These are phyloP conservation scores for Kickxella alabastrina DNA, from an alignment of 192 early-diverging fungal species.

Conservation along the genomic window DNA sequence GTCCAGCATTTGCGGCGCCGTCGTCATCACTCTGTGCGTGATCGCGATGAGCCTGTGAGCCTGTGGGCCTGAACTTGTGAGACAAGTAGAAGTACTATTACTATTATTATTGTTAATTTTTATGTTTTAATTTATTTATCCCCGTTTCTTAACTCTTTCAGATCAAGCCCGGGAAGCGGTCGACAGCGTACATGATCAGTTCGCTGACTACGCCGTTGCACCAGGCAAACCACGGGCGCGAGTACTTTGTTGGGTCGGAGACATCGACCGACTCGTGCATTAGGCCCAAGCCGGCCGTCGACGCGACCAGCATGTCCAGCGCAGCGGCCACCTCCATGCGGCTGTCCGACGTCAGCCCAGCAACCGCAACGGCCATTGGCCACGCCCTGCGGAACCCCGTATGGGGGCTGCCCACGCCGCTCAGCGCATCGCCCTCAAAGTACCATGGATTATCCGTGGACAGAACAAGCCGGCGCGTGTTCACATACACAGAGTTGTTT, in stretches of 20 bases:
- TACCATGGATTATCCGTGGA: conserved; percentile 58
- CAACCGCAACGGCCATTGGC: conserved; percentile 59
- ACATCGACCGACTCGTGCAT: conserved; percentile 60
- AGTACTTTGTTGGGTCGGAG: conserved; percentile 38
- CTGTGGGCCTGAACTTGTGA: too few relatives aligned
- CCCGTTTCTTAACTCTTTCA: too few relatives aligned
- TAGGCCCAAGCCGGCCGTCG: conserved; percentile 51
- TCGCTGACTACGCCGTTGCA: conserved; percentile 59
- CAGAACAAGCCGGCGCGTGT: conserved; percentile 55
- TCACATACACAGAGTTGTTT: conserved; percentile 49
- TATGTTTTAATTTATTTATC: too few relatives aligned
- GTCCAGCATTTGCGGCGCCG: conserved; percentile 12
- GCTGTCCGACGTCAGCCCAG: conserved; percentile 39
- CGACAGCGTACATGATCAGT: conserved; percentile 12
- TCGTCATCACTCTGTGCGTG: conserved; percentile 11
- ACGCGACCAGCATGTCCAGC: conserved; percentile 37
- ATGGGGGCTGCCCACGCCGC: conserved; percentile 59
- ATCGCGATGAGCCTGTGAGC: conserved; percentile 14
- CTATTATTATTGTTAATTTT: too few relatives aligned
- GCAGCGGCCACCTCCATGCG: conserved; percentile 37
- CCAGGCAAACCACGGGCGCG: conserved; percentile 60
- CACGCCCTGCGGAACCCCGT: conserved; percentile 52
- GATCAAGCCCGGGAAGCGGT: conserved; percentile 3
- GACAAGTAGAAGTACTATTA: too few relatives aligned
- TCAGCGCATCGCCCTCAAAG: conserved; percentile 46